phyloP scores from a whole-genome alignment of 371 early-diverging fungal species.

The Sporodiniella umbellata region DNA sequence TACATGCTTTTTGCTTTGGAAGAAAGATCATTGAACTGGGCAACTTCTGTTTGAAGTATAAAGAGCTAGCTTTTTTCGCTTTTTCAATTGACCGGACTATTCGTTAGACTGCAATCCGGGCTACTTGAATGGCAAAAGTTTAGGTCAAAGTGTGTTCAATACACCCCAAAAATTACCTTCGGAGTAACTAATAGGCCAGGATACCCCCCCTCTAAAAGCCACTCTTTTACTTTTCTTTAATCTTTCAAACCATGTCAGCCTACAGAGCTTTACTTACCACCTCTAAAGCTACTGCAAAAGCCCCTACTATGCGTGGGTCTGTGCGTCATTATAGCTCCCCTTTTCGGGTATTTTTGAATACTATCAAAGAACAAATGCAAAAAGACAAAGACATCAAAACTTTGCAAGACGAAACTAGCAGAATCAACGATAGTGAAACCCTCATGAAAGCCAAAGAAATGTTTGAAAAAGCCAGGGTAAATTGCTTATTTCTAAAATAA shows the following conservation, averaged over 20 bases:
- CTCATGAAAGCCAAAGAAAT: constrained; percentile 87
- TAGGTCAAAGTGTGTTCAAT: no score
- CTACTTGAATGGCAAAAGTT: no score
- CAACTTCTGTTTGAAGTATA: no score
- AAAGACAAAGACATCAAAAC: constrained; percentile 93
- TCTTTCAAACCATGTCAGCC: background rate
- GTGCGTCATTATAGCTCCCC: constrained; percentile 48
- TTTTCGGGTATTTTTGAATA: constrained; percentile 70
- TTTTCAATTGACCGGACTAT: no score
- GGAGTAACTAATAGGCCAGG: background rate
- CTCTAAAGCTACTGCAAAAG: constrained; percentile 6
- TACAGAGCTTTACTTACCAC: constrained; percentile 17
- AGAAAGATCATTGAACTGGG: no score
- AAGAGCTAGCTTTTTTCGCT: no score
- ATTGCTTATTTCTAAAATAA: background rate
- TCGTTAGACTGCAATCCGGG: no score
- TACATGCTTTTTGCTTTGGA: no score
- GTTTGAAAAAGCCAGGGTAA: constrained; percentile 65
- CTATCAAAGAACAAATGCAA: constrained; percentile 85
- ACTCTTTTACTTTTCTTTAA: background rate
- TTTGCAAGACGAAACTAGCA: constrained; percentile 77
- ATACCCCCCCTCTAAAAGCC: background rate
- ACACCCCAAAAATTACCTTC: no score
- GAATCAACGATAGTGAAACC: constrained; percentile 84
- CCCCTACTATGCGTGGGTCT: constrained; percentile 5